Evolutionary conservation across 805 yeast genomes (phyloP), one percentile per base, ranked within the genome.

Genomic region (Cyberlindnera mississippiensis): DNA sequence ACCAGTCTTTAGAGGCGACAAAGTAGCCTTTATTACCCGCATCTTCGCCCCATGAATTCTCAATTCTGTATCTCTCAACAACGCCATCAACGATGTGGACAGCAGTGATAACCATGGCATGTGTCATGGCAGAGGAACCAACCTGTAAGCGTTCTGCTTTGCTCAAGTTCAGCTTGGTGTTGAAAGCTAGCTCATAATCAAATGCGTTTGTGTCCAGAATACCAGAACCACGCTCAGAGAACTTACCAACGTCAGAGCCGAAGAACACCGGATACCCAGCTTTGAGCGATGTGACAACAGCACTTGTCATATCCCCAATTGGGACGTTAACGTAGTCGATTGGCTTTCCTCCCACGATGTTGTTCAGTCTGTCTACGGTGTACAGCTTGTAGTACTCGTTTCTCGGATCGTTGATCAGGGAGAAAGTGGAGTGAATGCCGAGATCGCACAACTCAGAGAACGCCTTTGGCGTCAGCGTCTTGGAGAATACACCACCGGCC

Each of bases 231-330:
- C 71, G 72, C 16, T 46, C 53, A 14, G 47, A 40, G 63, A 71
- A 86, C 57, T 82, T 80, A 12, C 89, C 90, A 18, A 87, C 85
- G 60, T 86, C 91, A 15, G 87, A 80, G n/a, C 95, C 95, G 57
- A 86, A 86, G 69, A 86, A 86, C 6, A 86, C 85, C 0, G 93
- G 82, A 64, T 80, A 81, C 61, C 84, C 79, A 49, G 70, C 72
- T 63, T 80, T 75, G 54, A 86, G 71, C 63, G 85, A 75, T 51
- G 75, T 71, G 32, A 85, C 75, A 18, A 85, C 84, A 24, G 78
- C 72, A 32, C 69, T 55, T 37, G 85, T 75, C 45, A 86, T 66
- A 14, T 66, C 68, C 16, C 72, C 71, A 43, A 80, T 69, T 33
- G 77, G 79, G 33, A 77, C 72, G 59, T 86, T 86, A 50, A 86